Evolutionary conservation across 805 yeast genomes (phyloP), one percentile per base, ranked within the genome.

Genomic region (Millerozyma acaciae): DNA sequence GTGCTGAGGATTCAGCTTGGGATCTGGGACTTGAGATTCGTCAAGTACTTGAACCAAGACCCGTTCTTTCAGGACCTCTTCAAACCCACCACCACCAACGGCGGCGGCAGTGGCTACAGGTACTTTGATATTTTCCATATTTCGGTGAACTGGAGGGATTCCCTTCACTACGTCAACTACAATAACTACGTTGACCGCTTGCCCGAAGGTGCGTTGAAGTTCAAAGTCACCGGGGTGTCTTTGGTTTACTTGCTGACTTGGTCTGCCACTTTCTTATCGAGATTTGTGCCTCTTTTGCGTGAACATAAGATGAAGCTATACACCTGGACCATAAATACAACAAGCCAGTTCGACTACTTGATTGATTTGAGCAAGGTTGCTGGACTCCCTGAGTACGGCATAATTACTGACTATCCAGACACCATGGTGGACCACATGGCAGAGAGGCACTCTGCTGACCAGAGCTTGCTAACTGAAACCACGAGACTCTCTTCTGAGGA

Each of bases 241-340:
- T 35, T 66, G 18, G 41, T 65, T 21, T 64, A 66, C 38, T 43
- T 64, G 18, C 43, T 48, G 40, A 64, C 67, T 8, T 66, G 70
- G 70, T 52, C 63, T 1, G 27, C 38, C 2, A 60, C 51, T 2
- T 66, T 63, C 25, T 37, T 66, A 9, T 50, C 53, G 14, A 48
- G 49, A 27, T 65, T 66, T 42, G 38, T 65, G 33, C 73, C 73
- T 0, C 45, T 60, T n/a, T 39, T 54, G 16, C 53, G 51, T 37
- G 34, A 39, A 8, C 60, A 65, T 32, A 41, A 57, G 35, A 42
- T 64, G 43, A 52, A 51, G 30, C 45, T 66, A 23, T 62, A 47
- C 35, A 48, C 61, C 13, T 66, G 71, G 73, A 66, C 73, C 7
- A 44, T 66, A 28, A 66, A 66, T 40, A 58, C 39, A 24, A 34